These are phyloP conservation scores for Kuraishia borneana DNA, from an alignment of 805 yeast species.

Conservation along the genomic window DNA sequence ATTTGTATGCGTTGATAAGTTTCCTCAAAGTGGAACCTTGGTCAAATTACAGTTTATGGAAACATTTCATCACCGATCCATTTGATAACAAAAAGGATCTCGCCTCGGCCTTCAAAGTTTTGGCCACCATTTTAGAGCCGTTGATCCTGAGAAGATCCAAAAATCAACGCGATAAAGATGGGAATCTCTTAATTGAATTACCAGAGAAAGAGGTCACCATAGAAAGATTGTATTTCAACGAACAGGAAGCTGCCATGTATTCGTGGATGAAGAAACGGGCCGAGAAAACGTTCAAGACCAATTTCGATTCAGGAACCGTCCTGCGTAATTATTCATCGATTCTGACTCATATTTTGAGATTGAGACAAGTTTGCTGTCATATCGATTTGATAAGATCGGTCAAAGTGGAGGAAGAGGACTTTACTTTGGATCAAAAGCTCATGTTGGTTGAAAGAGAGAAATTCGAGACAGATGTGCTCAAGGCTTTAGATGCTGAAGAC, in stretches of 20 bases:
- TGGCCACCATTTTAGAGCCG: conserved; percentile 80
- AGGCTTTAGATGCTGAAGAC: conserved; percentile 14
- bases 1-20: conserved; percentile 65
- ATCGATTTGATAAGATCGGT: conserved; percentile 47
- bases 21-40: conserved; percentile 82
- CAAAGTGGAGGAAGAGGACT: conserved; percentile 38
- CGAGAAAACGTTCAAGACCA: conserved; percentile 45
- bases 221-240: conserved; percentile 56
- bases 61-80: conserved; percentile 71
- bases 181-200: conserved; percentile 59
- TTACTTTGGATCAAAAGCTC: conserved; percentile 7
- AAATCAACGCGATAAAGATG: conserved; percentile 64
- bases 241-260: conserved; percentile 56
- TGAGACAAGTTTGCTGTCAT: conserved; percentile 87
- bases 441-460: conserved; percentile 1
- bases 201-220: conserved; percentile 69
- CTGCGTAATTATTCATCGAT: conserved; percentile 67
- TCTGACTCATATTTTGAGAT: conserved; percentile 68
- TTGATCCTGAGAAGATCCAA: conserved; percentile 78
- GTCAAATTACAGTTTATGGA: conserved; percentile 81
- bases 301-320: conserved; percentile 54
- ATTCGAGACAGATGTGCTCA: conserved; percentile 8
- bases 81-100: conserved; percentile 60
- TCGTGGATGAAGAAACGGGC: conserved; percentile 61
- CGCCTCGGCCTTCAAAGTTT: conserved; percentile 65